phyloP scores from a whole-genome alignment of 2,329 filamentous ascomycete species.

The Nemania sp. region DNA sequence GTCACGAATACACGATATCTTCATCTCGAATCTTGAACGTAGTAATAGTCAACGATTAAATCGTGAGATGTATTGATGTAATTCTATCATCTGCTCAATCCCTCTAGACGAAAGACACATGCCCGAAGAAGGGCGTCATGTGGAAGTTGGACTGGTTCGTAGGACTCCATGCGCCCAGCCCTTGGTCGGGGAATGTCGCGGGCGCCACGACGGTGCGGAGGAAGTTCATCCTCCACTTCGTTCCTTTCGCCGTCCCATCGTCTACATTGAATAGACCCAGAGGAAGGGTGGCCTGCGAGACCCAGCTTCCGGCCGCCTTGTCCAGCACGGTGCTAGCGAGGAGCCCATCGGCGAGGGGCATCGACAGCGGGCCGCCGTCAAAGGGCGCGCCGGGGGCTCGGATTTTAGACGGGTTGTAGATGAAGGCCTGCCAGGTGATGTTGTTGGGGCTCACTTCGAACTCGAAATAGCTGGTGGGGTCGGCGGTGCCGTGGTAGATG shows the following conservation, averaged over 20 bases:
- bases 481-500: constrained; percentile 48
- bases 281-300: constrained; percentile 47
- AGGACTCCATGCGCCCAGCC: constrained; percentile 50
- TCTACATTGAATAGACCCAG: constrained; percentile 56
- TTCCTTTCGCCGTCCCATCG: constrained; percentile 45
- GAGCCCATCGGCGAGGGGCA: constrained; percentile 48
- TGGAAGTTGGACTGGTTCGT: constrained; percentile 53
- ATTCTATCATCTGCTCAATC: background rate
- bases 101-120: constrained; percentile 29
- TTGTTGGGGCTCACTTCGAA: constrained; percentile 57
- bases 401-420: constrained; percentile 54
- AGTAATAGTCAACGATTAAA: background rate
- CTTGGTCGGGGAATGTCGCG: constrained; percentile 48
- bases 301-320: constrained; percentile 43
- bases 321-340: constrained; percentile 46
- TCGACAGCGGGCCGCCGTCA: constrained; percentile 47
- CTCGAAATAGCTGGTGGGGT: constrained; percentile 54
- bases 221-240: constrained; percentile 57
- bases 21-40: background rate
- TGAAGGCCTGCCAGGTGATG: constrained; percentile 54
- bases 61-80: background rate
- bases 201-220: constrained; percentile 51
- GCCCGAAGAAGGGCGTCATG: constrained; percentile 49
- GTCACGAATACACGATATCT: too few relatives aligned
- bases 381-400: constrained; percentile 47